Percentiles rank a stretch among this genome's conserved stretches.
These are phyloP conservation scores for Lipomyces spencermartinsiae DNA, from an alignment of 805 yeast species.

Conservation along the genomic window DNA sequence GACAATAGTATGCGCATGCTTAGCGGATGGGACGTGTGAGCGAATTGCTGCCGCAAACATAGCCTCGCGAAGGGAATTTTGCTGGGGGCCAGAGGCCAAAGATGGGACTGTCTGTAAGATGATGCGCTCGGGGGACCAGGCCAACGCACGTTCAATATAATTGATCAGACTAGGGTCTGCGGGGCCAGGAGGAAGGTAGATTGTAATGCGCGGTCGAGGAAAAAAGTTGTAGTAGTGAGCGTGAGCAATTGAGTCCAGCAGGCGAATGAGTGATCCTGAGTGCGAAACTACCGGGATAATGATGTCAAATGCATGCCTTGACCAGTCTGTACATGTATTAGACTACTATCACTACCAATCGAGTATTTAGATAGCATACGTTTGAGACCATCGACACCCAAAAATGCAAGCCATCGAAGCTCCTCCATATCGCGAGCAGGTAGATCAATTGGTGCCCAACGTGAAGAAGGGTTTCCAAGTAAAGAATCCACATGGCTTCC, in stretches of 20 bases:
- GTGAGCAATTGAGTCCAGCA: conserved; percentile 24
- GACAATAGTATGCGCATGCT: conserved; percentile 26
- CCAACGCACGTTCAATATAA: conserved; percentile 25
- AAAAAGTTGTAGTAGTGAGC: conserved; percentile 32
- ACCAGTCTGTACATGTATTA: conserved; percentile 24
- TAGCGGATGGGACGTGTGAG: conserved; percentile 29
- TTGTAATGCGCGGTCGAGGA: conserved; percentile 35
- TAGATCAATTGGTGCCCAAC: conserved; percentile 36
- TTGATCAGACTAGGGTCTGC: conserved; percentile 29
- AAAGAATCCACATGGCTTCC: conserved; percentile 20
- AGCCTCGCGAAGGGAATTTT: conserved; percentile 15
- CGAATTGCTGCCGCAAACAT: conserved; percentile 25
- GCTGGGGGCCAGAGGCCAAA: conserved; percentile 6
- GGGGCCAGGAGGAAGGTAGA: conserved; percentile 35
- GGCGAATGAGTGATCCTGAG: conserved; percentile 29
- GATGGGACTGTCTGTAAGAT: conserved; percentile 24
- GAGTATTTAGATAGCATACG: conserved; percentile 10
- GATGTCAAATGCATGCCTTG: conserved; percentile 31
- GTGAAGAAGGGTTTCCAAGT: conserved; percentile 27
- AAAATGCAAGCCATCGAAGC: conserved; percentile 28
- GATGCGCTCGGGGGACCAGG: conserved; percentile 33
- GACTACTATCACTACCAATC: not conserved
- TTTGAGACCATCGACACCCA: conserved; percentile 20
- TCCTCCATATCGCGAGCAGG: conserved; percentile 27
- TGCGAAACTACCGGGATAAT: conserved; percentile 31